These are phyloP conservation scores for Stachybotrys chartarum DNA, from an alignment of 2,329 filamentous ascomycete genomes.

Conservation along the genomic window DNA sequence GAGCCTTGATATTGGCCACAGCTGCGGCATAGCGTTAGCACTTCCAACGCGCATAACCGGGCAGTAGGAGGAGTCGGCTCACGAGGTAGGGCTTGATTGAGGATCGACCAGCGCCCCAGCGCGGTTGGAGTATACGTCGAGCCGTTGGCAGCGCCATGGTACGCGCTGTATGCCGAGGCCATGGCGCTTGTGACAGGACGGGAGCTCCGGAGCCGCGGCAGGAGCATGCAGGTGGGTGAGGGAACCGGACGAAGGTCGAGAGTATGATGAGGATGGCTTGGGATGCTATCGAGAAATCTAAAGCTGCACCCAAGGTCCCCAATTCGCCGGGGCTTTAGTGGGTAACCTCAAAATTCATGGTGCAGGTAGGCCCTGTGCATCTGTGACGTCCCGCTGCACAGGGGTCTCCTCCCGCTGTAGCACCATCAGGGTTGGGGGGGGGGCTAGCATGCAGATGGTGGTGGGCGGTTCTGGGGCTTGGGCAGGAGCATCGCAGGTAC, in stretches of 20 bases:
- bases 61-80: slow-evolving; percentile 12
- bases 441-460: too few species aligned
- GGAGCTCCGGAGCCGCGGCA: slow-evolving; percentile 12
- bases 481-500: too few species aligned
- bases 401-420: too few species aligned
- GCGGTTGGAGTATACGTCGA: slow-evolving; percentile 57
- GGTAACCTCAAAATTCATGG: too few species aligned
- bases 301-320: too few species aligned
- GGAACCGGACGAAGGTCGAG: neutral
- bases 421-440: too few species aligned
- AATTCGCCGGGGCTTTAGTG: neutral
- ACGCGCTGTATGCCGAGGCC: slow-evolving; percentile 30
- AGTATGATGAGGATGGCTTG: too few species aligned
- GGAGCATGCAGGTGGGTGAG: slow-evolving; percentile 14
- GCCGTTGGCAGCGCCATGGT: slow-evolving; percentile 24
- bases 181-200: slow-evolving; percentile 23
- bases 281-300: neutral
- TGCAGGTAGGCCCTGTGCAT: neutral
- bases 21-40: slow-evolving; percentile 28
- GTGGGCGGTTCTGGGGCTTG: too few species aligned
- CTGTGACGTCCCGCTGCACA: neutral
- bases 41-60: neutral
- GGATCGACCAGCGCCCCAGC: slow-evolving; percentile 77
- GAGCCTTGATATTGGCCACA: slow-evolving; percentile 61
- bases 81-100: slow-evolving; percentile 61